Conservation (phyloP, 73 alveolate genomes). For the Tetrahymena malaccensis region DNA sequence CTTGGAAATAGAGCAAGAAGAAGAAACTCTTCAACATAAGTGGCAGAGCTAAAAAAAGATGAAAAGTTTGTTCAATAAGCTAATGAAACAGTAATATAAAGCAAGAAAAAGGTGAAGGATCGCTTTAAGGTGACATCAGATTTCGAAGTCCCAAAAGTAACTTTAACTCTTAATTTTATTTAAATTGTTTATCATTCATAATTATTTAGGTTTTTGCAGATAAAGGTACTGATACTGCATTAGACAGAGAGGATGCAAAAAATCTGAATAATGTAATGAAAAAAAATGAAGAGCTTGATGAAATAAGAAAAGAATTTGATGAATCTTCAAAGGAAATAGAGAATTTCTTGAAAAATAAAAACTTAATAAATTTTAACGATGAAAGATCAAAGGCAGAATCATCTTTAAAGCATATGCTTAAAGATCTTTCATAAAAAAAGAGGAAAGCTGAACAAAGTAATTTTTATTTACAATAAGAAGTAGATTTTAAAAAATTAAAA, state of each 20-base stretch:
- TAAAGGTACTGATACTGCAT: conserved; percentile 36
- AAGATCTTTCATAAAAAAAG: conserved; percentile 26
- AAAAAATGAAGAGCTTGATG: conserved; percentile 17
- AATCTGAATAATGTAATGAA: conserved; percentile 1
- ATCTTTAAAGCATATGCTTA: conserved; percentile 13
- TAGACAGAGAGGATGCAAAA: conserved; percentile 32
- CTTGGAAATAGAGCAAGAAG: neutral
- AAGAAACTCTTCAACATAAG: neutral
- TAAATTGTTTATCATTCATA: neutral
- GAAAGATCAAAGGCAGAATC: conserved; percentile 36
- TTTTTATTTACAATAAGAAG: neutral
- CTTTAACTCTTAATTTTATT: neutral
- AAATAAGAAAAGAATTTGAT: conserved; percentile 17
- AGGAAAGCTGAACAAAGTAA: conserved; percentile 29
- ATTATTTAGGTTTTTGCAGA: conserved; percentile 12
- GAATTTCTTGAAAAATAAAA: conserved; percentile 34
- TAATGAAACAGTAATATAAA: neutral
- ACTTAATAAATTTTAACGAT: neutral
- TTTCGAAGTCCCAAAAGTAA: neutral
- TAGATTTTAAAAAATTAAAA: neutral
- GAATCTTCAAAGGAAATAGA: neutral
- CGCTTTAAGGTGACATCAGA: neutral
- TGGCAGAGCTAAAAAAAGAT: neutral
- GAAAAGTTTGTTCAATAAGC: neutral
- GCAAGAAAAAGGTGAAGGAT: neutral